A percentile compares a stretch with the other conserved stretches of the same genome.
Evolutionary conservation across 176 grass and related monocot genomes (phyloP).

Genomic region (Zoysia pacifica): DNA sequence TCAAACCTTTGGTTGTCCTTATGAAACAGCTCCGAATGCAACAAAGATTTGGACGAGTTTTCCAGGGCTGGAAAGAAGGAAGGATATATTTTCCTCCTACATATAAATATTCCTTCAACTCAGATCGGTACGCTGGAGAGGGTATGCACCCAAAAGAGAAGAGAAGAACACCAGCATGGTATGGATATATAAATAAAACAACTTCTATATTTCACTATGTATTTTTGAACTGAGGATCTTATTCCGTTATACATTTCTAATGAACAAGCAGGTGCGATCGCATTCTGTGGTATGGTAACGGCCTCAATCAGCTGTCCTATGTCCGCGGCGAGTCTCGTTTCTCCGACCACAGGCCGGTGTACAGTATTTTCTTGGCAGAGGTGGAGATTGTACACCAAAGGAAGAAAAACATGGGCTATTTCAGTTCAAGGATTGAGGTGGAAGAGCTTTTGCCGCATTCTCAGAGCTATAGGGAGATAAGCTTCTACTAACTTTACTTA

Average conservation of each 20-base stretch:
- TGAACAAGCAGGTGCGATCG: constrained; percentile 71
- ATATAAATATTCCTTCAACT: constrained; percentile 91
- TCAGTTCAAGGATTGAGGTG: constrained; percentile 77
- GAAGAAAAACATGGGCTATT: constrained; percentile 62
- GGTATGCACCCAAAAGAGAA: constrained; percentile 77
- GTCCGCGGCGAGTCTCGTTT: constrained; percentile 83
- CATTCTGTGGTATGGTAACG: constrained; percentile 78
- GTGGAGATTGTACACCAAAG: constrained; percentile 66
- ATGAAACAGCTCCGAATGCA: constrained; percentile 77
- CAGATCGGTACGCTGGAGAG: constrained; percentile 79
- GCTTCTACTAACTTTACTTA: constrained; percentile 47
- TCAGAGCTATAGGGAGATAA: constrained; percentile 57
- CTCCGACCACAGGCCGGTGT: constrained; percentile 87
- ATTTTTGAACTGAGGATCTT: constrained; percentile 3
- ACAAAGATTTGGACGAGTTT: constrained; percentile 80
- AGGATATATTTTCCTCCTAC: constrained; percentile 93
- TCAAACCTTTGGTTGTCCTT: constrained; percentile 38
- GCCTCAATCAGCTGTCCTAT: constrained; percentile 71
- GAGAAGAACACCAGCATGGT: constrained; percentile 89
- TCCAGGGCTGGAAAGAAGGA: constrained; percentile 88
- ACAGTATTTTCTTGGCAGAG: constrained; percentile 75
- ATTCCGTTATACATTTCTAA: constrained; percentile 5
- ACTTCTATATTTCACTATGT: not conserved
- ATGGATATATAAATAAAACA: not conserved
- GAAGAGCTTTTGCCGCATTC: constrained; percentile 87